phyloP scores from a whole-genome alignment of 1,284 basidiomycete genomes.

The Cutaneotrichosporon daszewskae region DNA sequence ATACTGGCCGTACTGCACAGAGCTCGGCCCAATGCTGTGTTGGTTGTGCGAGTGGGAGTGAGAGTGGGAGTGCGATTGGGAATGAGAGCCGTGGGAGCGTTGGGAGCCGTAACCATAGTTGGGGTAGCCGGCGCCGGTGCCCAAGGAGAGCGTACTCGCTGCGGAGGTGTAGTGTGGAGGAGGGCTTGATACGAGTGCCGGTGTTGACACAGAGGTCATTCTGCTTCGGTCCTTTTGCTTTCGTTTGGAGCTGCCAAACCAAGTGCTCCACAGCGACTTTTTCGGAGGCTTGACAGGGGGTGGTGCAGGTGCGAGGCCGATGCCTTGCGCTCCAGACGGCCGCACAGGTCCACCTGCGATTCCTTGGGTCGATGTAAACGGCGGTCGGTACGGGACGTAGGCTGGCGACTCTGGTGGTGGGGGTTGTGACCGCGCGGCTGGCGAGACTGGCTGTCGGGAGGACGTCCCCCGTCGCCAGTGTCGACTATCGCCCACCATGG shows the following conservation, averaged over 20 bases:
- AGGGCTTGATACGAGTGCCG: too few relatives aligned
- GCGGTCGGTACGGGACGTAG: slow-evolving; percentile 17
- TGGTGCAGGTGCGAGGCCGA: slow-evolving; percentile 11
- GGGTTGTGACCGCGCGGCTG: too few relatives aligned
- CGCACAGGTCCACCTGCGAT: slow-evolving; percentile 8
- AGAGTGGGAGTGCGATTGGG: too few relatives aligned
- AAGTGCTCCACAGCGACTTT: slow-evolving; percentile 2
- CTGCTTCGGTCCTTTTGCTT: slow-evolving; percentile 3
- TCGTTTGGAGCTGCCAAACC: slow-evolving; percentile 2
- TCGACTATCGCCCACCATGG: background rate
- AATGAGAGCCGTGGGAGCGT: too few relatives aligned
- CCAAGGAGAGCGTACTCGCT: background rate
- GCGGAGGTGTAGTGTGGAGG: background rate
- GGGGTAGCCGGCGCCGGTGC: background rate
- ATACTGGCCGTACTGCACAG: too few relatives aligned
- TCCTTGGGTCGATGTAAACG: slow-evolving; percentile 6
- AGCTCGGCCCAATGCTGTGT: too few relatives aligned
- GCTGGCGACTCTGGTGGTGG: background rate
- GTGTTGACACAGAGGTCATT: slow-evolving; percentile 3
- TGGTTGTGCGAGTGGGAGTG: too few relatives aligned
- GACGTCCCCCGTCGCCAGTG: background rate
- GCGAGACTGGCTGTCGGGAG: background rate
- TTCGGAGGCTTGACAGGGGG: background rate
- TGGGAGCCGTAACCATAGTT: background rate
- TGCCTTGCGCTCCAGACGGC: slow-evolving; percentile 16